phyloP scores from a whole-genome alignment of 805 yeast genomes.

The Suhomyces sp. region DNA sequence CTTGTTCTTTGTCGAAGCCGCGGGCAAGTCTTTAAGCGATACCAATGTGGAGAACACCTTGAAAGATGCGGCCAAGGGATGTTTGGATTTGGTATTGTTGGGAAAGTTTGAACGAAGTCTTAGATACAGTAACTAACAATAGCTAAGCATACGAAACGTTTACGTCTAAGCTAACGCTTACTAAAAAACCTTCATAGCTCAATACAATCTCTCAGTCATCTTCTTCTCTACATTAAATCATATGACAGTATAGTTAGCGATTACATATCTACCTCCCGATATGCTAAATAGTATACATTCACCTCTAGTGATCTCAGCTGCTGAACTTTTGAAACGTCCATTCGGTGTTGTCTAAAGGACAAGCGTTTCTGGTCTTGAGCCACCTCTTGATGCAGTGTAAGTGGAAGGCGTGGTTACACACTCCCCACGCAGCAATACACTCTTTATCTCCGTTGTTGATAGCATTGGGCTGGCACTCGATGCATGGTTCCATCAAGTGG shows the following conservation, averaged over 20 bases:
- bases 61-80: slow-evolving; percentile 39
- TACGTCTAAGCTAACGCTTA: no score
- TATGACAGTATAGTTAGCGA: not conserved
- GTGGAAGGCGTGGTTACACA: slow-evolving; percentile 97
- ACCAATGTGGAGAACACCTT: slow-evolving; percentile 27
- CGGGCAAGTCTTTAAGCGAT: slow-evolving; percentile 35
- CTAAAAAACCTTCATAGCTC: no score
- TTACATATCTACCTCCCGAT: not conserved
- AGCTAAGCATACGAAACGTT: no score
- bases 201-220: no score
- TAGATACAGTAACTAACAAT: slow-evolving; percentile 25
- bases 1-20: slow-evolving; percentile 74
- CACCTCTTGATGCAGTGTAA: slow-evolving; percentile 94
- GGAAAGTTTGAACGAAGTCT: slow-evolving; percentile 55
- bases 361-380: slow-evolving; percentile 91
- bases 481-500: slow-evolving; percentile 97
- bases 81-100: slow-evolving; percentile 52
- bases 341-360: slow-evolving; percentile 93
- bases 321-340: slow-evolving; percentile 79
- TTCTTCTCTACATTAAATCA: not conserved
- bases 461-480: slow-evolving; percentile 89
- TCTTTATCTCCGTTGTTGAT: slow-evolving; percentile 59
- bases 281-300: not conserved
- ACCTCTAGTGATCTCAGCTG: slow-evolving; percentile 29
- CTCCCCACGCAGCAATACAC: slow-evolving; percentile 96